Base-by-base conservation (phyloP, 768 basidiomycete genomes). In the Gloeostereum incarnatum region DNA sequence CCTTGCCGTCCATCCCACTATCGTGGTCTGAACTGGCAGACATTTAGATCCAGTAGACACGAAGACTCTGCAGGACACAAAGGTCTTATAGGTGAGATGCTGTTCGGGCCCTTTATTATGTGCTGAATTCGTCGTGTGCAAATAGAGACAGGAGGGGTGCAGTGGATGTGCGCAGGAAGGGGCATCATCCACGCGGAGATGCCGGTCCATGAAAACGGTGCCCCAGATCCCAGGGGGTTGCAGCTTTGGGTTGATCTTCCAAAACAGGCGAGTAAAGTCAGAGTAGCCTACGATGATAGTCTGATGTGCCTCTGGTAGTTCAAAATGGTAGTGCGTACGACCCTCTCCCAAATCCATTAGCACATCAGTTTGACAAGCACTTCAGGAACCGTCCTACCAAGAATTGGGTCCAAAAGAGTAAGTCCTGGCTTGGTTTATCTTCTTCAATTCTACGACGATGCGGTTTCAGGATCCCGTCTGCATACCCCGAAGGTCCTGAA, bases 61-160 rank as follows among this genome's bases (percentile, higher is more conserved):
- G 94, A 98, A 60, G 94, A 97, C 54, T 93, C 88, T 17, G 79
- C 78, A 2, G 93, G 88, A 1, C 85, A 92, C 56, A 75, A 77
- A 42, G 87, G 86, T 26, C 74, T 69, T 13, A 84, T 88, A 37
- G 58, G 68, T 62, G 29, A 26, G 54, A n/a, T n/a, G n/a, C 30
- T 20, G 14, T 25, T 4, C 22, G 24, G 17, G 20, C 6, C 19
- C 4, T 13, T 4, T 13, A 30, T 9, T 14, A 25, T 31, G 11
- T 4, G 9, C 6, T 17, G n/a, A 19, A 43, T 44, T 14, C 16
- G 24, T 26, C 26, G 11, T 11, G 33, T 24, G 20, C 2, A 7
- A 27, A 21, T 36, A 70, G 69, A 73, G 27, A 53, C 79, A 6
- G 93, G 93, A 3, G 94, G 91, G 35, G 81, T 96, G 2, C 93